Conservation (phyloP, 192 early-diverging fungal genomes). For the Rhizophlyctis rosea region DNA sequence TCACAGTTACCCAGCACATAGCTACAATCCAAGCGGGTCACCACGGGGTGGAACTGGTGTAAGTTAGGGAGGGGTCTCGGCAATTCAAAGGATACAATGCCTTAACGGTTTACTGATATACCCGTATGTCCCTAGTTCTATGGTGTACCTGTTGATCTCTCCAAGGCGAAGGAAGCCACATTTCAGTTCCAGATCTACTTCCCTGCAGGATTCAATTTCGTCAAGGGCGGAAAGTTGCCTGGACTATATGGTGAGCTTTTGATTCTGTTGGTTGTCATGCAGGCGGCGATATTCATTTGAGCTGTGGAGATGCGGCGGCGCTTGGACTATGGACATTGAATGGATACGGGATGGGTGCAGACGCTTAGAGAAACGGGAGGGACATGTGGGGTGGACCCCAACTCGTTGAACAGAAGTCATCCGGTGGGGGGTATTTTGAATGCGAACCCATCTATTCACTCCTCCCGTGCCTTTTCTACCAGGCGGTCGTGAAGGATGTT, state of each 20-base stretch:
- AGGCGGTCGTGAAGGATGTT: slow-evolving; percentile 40
- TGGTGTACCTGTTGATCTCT: slow-evolving; percentile 21
- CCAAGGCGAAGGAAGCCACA: slow-evolving; percentile 11
- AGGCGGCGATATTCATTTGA: no score
- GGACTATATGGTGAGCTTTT: slow-evolving; percentile 46
- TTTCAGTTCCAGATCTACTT: slow-evolving; percentile 49
- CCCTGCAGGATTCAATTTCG: slow-evolving; percentile 48
- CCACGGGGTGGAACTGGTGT: slow-evolving; percentile 28
- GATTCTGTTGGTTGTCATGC: no score
- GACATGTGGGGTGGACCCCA: no score
- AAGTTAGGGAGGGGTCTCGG: no score
- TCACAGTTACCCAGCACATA: slow-evolving; percentile 27
- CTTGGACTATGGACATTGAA: no score
- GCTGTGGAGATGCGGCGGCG: no score
- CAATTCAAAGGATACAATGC: no score
- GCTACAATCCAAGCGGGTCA: slow-evolving; percentile 16
- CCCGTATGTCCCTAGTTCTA: slow-evolving; percentile 18
- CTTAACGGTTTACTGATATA: background rate
- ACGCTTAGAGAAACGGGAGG: no score
- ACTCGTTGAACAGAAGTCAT: no score
- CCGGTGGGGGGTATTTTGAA: background rate
- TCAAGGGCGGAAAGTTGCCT: slow-evolving; percentile 57
- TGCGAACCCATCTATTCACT: no score
- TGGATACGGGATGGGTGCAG: no score
- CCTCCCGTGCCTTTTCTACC: background rate